A percentile compares a stretch with the other conserved stretches of the same genome.
Evolutionary conservation across 1,284 basidiomycete genomes (phyloP).

Genomic region (Taiwanofungus camphoratus): DNA sequence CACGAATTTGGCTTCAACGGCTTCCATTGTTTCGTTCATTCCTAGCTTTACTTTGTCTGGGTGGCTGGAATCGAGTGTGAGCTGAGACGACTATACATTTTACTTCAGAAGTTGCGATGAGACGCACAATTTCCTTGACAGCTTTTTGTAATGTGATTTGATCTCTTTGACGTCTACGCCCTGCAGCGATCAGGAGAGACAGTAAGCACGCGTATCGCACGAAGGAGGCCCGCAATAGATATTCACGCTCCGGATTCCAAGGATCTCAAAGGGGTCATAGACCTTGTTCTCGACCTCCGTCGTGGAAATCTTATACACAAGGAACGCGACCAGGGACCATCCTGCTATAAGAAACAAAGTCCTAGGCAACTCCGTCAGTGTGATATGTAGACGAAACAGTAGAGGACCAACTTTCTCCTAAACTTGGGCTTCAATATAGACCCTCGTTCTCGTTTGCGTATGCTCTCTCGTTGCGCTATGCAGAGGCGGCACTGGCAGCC

Average conservation of each 20-base stretch:
- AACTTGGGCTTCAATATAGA: slow-evolving; percentile 31
- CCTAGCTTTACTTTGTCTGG: slow-evolving; percentile 92
- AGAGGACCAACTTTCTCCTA: slow-evolving; percentile 23
- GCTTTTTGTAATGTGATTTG: slow-evolving; percentile 93
- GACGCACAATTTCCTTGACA: slow-evolving; percentile 86
- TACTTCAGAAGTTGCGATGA: background rate
- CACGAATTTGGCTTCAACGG: slow-evolving; percentile 87
- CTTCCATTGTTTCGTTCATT: slow-evolving; percentile 83
- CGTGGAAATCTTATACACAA: slow-evolving; percentile 64
- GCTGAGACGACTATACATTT: too few species aligned
- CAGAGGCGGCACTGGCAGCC: slow-evolving; percentile 72
- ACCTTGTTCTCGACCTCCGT: slow-evolving; percentile 61
- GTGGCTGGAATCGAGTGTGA: slow-evolving; percentile 52
- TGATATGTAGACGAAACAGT: background rate
- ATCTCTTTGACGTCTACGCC: slow-evolving; percentile 83
- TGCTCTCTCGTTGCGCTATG: slow-evolving; percentile 45
- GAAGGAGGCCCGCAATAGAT: too few species aligned
- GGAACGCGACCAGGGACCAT: slow-evolving; percentile 70
- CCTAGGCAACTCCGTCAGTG: slow-evolving; percentile 24
- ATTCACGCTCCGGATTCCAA: slow-evolving; percentile 72
- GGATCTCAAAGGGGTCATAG: slow-evolving; percentile 94
- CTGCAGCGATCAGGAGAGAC: slow-evolving; percentile 28
- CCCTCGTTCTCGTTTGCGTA: slow-evolving; percentile 39
- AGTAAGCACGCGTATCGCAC: too few species aligned
- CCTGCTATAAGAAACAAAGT: slow-evolving; percentile 61